Evolutionary conservation across 1,284 basidiomycete genomes (phyloP).

Genomic region (Tremellales sp.): DNA sequence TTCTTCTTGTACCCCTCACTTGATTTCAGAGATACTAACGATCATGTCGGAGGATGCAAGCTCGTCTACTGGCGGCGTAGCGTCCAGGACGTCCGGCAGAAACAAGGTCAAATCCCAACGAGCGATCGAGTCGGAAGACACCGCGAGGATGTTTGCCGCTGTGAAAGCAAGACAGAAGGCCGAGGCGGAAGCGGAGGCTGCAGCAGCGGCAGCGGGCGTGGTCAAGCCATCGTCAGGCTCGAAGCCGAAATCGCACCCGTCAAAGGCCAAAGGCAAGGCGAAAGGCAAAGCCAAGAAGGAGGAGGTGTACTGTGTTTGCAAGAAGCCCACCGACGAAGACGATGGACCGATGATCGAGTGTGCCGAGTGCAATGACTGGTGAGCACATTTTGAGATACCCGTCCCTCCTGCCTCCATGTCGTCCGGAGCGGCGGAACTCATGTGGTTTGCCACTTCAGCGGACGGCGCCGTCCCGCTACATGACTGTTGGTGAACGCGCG

Average conservation of each 20-base stretch:
- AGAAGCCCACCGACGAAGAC: conserved; percentile 13
- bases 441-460: no score
- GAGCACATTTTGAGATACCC: no score
- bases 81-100: background rate
- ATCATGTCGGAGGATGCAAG: no score
- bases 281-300: conserved; percentile 19
- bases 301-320: conserved; percentile 35
- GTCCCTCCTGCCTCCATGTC: no score
- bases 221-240: background rate
- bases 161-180: background rate
- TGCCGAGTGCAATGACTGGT: conserved; percentile 42
- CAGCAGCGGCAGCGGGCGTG: background rate
- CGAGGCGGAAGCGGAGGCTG: background rate
- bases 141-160: conserved; percentile 16
- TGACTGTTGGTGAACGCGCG: no score
- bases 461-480: no score
- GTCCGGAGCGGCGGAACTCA: no score
- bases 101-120: conserved; percentile 24
- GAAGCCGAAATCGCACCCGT: background rate
- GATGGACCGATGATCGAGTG: conserved; percentile 46
- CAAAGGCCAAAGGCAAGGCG: background rate
- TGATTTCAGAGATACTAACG: no score
- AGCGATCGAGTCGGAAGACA: conserved; percentile 28
- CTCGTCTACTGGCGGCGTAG: no score
- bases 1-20: no score